Evolutionary conservation across 768 basidiomycete genomes (phyloP), one percentile per base, ranked within the genome.

Genomic region (Phaffia tasmanica): DNA sequence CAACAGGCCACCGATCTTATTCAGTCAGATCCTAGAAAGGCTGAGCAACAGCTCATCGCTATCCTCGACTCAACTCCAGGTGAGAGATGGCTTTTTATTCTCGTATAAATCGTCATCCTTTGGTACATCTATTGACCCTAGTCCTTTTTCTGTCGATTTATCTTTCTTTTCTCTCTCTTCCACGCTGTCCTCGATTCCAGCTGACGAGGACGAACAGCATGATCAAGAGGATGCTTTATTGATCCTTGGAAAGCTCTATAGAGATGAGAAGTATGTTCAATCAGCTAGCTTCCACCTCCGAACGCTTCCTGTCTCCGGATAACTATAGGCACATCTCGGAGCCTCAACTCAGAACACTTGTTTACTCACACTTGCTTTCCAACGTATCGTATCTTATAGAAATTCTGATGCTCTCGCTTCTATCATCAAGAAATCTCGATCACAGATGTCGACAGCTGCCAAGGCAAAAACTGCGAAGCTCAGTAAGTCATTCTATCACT

Each of bases 381-480:
- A 30, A 25, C 27, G 2, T 58, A 11, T 57, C 35, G 54, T 42
- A 32, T 71, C 59, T 42, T 16, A 25, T 70, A 95, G 91, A 73
- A 87, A 97, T 79, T 85, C 88, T 23, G 76, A 85, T 69, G 88
- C 87, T 21, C 81, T 98, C 2, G 89, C 91, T 14, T 83, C 90
- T 63, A 85, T 94, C 48, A 88, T 95, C 64, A 87, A 84, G 0
- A 80, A 86, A 30, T 90, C 89, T 0, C 80, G 91, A 58, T 81
- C 83, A 0, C 91, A 93, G 80, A 88, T 94, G 83, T 85, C 88
- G 0, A 86, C 87, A n/a, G 88, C 90, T 0, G 93, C 93, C 19
- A 97, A 97, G 77, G 93, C 92, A 1, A 95, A 97, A 77, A 95
- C 94, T 0, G 92, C 92, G 2, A 94, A 94, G 78, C 84, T 97